Evolutionary conservation across 352 stramenopile species (phyloP).

Genomic region (Phytophthora boehmeriae): DNA sequence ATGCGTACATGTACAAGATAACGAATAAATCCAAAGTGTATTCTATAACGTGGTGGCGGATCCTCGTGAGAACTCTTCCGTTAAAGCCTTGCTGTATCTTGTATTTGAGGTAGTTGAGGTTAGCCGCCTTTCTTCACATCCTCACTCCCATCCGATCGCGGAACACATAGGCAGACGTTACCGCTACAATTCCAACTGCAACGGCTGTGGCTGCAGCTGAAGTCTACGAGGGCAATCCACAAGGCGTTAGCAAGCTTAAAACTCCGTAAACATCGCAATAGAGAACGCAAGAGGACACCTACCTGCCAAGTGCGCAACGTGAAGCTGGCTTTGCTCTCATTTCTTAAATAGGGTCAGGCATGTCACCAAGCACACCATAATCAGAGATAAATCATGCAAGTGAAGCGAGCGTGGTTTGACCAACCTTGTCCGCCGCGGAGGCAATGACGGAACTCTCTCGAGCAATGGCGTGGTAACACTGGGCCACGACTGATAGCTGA

Average conservation of each 20-base stretch:
- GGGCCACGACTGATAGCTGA: slow-evolving; percentile 40
- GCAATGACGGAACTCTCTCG: slow-evolving; percentile 29
- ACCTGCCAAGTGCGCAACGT: slow-evolving; percentile 32
- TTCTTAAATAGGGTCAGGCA: slow-evolving; percentile 5
- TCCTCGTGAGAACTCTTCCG: background rate
- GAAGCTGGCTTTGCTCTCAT: slow-evolving; percentile 17
- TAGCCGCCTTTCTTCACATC: slow-evolving; percentile 20
- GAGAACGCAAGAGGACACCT: background rate
- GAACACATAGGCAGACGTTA: slow-evolving; percentile 36
- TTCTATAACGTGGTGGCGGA: slow-evolving; percentile 27
- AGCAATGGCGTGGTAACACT: slow-evolving; percentile 33
- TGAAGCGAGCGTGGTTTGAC: background rate
- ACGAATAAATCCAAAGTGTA: slow-evolving; percentile 34
- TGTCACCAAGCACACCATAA: background rate
- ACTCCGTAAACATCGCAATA: background rate
- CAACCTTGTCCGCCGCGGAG: slow-evolving; percentile 30
- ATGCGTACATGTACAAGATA: background rate
- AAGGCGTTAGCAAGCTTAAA: background rate
- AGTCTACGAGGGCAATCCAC: slow-evolving; percentile 16
- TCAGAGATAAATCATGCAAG: background rate
- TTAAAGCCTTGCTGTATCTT: background rate
- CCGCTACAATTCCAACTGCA: slow-evolving; percentile 35
- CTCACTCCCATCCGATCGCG: slow-evolving; percentile 33
- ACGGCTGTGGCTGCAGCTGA: slow-evolving; percentile 35
- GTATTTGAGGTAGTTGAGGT: background rate